Conservation (phyloP, 305 asterid species). For the Caryopteris hybrid region DNA sequence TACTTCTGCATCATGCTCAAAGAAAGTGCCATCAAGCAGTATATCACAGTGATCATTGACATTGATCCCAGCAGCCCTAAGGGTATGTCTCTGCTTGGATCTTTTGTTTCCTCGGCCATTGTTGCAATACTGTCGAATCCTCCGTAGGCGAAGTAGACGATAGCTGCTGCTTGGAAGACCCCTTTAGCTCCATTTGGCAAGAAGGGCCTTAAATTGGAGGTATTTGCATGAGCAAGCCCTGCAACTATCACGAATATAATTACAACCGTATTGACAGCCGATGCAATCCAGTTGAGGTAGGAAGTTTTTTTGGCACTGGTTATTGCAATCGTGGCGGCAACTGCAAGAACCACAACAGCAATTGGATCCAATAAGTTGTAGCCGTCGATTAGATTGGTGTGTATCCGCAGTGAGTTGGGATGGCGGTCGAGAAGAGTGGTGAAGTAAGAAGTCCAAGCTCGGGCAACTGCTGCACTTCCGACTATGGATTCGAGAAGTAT, state of each 20-base stretch:
- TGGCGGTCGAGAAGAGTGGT: conserved; percentile 53
- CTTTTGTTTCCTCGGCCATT: conserved; percentile 70
- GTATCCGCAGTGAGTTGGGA: conserved; percentile 37
- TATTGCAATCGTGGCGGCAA: conserved; percentile 44
- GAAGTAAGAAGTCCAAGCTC: conserved; percentile 84
- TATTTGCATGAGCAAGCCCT: conserved; percentile 55
- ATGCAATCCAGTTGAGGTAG: conserved; percentile 60
- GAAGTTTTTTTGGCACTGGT: conserved; percentile 56
- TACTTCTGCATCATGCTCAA: conserved; percentile 60
- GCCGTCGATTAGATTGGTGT: conserved; percentile 32
- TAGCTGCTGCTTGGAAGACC: conserved; percentile 67
- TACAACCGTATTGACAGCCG: conserved; percentile 52
- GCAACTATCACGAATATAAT: conserved; percentile 59
- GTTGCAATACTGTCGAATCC: conserved; percentile 72
- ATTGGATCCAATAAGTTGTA: conserved; percentile 63
- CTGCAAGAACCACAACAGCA: conserved; percentile 45
- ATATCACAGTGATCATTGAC: conserved; percentile 66
- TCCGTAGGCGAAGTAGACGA: conserved; percentile 73
- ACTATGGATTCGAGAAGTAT: conserved; percentile 65
- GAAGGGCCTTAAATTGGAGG: conserved; percentile 55
- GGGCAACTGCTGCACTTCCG: conserved; percentile 71
- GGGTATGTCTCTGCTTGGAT: conserved; percentile 69
- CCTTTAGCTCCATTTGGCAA: conserved; percentile 55
- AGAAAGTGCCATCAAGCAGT: conserved; percentile 77
- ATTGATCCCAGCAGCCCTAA: conserved; percentile 68